Conservation (phyloP, 2,329 filamentous ascomycete genomes). For the Penicillium nordicum region DNA sequence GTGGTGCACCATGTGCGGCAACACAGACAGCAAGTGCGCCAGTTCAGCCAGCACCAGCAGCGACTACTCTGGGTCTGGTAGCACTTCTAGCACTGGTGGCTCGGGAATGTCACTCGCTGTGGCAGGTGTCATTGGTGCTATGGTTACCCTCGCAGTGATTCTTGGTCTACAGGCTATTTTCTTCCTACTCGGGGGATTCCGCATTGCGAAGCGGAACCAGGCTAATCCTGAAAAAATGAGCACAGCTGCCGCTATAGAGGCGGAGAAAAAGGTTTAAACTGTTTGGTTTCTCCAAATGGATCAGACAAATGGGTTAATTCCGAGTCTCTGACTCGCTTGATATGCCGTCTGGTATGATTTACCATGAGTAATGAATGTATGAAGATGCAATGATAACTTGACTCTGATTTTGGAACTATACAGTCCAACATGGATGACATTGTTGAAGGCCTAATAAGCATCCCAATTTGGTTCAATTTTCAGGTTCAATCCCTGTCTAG, state of each 20-base stretch:
- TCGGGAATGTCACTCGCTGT: constrained; percentile 62
- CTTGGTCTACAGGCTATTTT: constrained; percentile 54
- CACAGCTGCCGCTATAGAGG: constrained; percentile 9
- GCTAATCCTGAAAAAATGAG: constrained; percentile 9
- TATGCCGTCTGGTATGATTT: background rate
- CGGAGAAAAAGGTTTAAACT: constrained; percentile 20
- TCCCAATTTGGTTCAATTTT: background rate
- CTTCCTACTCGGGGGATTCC: constrained; percentile 55
- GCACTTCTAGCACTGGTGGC: constrained; percentile 14
- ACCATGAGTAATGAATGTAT: constrained; percentile 6
- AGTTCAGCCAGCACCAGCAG: constrained; percentile 24
- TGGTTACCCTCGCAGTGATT: constrained; percentile 65
- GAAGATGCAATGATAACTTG: constrained; percentile 4
- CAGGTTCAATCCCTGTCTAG: background rate
- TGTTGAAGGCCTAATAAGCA: too few species aligned
- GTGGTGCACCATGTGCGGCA: constrained; percentile 77
- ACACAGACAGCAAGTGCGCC: constrained; percentile 66
- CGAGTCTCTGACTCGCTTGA: constrained; percentile 6
- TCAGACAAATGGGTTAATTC: background rate
- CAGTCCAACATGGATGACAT: too few species aligned
- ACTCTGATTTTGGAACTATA: background rate
- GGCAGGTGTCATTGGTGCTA: constrained; percentile 76
- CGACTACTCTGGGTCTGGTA: constrained; percentile 24
- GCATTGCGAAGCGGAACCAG: constrained; percentile 54
- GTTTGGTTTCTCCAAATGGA: background rate